Evolutionary conservation across 768 basidiomycete genomes (phyloP).

Genomic region (Tylopilus felleus): DNA sequence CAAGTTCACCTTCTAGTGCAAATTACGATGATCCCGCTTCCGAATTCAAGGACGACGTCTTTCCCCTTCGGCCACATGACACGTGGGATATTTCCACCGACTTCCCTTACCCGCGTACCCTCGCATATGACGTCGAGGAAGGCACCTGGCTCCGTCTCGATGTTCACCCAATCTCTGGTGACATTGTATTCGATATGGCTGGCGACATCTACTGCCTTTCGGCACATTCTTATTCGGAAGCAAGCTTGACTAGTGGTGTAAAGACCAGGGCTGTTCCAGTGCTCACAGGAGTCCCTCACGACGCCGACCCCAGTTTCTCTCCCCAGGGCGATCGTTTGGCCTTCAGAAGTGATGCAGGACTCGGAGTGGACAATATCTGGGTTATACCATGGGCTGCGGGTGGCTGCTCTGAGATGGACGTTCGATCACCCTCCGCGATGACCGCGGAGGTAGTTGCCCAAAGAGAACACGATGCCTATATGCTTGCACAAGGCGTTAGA

Average conservation of each 20-base stretch:
- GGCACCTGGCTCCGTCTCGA: slow-evolving; percentile 77
- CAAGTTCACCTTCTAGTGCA: slow-evolving; percentile 3
- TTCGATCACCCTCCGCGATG: slow-evolving; percentile 37
- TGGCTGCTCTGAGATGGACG: slow-evolving; percentile 60
- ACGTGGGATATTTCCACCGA: slow-evolving; percentile 76
- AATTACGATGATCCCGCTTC: slow-evolving; percentile 35
- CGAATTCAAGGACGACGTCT: slow-evolving; percentile 52
- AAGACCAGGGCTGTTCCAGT: slow-evolving; percentile 54
- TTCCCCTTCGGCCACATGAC: slow-evolving; percentile 54
- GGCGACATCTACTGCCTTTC: slow-evolving; percentile 74
- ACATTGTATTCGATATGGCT: slow-evolving; percentile 72
- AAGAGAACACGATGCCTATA: slow-evolving; percentile 41
- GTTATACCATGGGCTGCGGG: slow-evolving; percentile 50
- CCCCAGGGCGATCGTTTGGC: slow-evolving; percentile 61
- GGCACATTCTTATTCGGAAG: slow-evolving; percentile 34
- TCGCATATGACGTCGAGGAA: slow-evolving; percentile 67
- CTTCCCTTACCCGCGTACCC: slow-evolving; percentile 60
- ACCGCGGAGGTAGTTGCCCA: slow-evolving; percentile 35
- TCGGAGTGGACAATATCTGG: slow-evolving; percentile 77
- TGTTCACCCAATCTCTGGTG: slow-evolving; percentile 65
- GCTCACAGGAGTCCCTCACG: slow-evolving; percentile 61
- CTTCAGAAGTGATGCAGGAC: slow-evolving; percentile 68
- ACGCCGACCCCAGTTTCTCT: slow-evolving; percentile 72
- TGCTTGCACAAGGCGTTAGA: slow-evolving; percentile 46
- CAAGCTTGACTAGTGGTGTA: slow-evolving; percentile 21